Percentiles rank a stretch among this genome's conserved stretches.
Conservation (phyloP, 1,139 yeast genomes). For the Arxiozyma bovina region DNA sequence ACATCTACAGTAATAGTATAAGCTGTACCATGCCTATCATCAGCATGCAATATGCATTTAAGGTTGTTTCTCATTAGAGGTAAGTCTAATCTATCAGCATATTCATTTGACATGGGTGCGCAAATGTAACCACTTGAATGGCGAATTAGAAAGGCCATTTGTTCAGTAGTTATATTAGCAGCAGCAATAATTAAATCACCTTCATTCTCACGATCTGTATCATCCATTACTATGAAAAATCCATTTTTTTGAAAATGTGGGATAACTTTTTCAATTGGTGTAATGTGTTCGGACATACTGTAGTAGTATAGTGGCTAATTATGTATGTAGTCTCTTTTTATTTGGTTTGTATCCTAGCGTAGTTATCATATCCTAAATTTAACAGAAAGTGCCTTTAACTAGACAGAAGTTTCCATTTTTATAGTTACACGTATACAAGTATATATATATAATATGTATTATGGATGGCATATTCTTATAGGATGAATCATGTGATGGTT, state of each 20-base stretch:
- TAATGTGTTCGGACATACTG: conserved; percentile 31
- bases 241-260: conserved; percentile 80
- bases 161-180: conserved; percentile 62
- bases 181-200: conserved; percentile 96
- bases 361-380: too few relatives aligned
- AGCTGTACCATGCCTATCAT: conserved; percentile 92
- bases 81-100: conserved; percentile 72
- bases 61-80: conserved; percentile 61
- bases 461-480: too few relatives aligned
- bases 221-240: conserved; percentile 90
- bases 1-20: conserved; percentile 89
- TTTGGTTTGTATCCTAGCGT: too few relatives aligned
- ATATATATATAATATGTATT: too few relatives aligned
- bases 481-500: too few relatives aligned
- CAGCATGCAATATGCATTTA: conserved; percentile 27
- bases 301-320: neutral
- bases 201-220: conserved; percentile 92
- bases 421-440: too few relatives aligned
- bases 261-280: conserved; percentile 63
- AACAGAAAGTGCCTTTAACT: too few relatives aligned
- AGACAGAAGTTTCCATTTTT: too few relatives aligned
- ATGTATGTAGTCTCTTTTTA: neutral
- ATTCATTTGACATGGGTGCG: conserved; percentile 68
- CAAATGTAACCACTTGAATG: conserved; percentile 90
- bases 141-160: conserved; percentile 92